These are phyloP conservation scores for Podila clonocystis DNA, from an alignment of 192 early-diverging fungal genomes.

Conservation along the genomic window DNA sequence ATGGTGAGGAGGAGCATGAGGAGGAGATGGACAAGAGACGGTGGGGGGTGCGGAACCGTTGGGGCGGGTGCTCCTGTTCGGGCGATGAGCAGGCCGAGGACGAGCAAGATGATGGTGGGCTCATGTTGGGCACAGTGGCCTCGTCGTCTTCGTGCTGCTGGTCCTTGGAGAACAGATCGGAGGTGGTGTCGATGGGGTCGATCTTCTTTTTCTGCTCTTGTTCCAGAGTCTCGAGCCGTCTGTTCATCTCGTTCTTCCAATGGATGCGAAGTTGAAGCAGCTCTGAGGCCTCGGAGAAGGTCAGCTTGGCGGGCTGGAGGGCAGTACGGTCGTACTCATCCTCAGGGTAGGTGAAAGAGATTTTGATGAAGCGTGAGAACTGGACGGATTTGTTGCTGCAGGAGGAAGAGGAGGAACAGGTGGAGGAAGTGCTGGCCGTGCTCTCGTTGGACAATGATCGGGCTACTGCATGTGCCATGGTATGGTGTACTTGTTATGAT, in stretches of 20 bases:
- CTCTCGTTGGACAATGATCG: conserved; percentile 4
- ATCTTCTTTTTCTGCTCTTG: neutral
- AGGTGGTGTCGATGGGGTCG: neutral
- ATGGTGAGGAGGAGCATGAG: neutral
- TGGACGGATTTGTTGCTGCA: conserved; percentile 48
- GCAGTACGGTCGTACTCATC: conserved; percentile 58
- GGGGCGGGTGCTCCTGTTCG: neutral
- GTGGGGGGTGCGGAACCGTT: conserved; percentile 2
- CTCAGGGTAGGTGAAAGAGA: conserved; percentile 51
- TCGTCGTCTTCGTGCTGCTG: conserved; percentile 1
- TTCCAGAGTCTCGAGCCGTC: conserved; percentile 2
- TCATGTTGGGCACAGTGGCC: neutral
- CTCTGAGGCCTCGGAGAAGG: conserved; percentile 38
- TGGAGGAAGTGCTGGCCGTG: conserved; percentile 4
- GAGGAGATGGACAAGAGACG: conserved; percentile 21
- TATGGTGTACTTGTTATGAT: neutral
- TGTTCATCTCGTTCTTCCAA: conserved; percentile 40
- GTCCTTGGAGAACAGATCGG: neutral
- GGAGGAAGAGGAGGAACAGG: conserved; percentile 4
- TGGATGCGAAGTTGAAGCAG: conserved; percentile 37
- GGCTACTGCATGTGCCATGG: conserved; percentile 2
- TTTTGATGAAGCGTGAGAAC: conserved; percentile 52
- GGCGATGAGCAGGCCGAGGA: neutral
- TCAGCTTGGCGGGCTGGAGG: conserved; percentile 44
- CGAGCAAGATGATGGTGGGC: neutral